Percentiles rank a stretch among this genome's conserved stretches.
Conservation (phyloP, 805 yeast species). For the Candida andamanensis region DNA sequence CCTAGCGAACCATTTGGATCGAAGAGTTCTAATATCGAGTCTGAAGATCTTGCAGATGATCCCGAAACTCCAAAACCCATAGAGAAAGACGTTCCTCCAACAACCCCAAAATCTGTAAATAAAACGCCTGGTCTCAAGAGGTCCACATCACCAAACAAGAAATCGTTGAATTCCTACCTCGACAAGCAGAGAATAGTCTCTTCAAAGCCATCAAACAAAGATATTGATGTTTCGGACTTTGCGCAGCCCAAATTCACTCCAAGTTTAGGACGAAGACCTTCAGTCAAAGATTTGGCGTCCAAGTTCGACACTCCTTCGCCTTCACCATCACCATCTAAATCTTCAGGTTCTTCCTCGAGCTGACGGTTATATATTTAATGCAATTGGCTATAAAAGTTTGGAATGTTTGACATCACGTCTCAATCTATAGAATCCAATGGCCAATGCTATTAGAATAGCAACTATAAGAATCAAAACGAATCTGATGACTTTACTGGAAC, state of each 20-base stretch:
- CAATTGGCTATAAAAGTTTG: constrained; percentile 40
- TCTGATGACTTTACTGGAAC: constrained; percentile 17
- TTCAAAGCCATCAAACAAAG: constrained; percentile 18
- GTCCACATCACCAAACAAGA: constrained; percentile 37
- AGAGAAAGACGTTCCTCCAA: constrained; percentile 5
- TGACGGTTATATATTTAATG: background rate
- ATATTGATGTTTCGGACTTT: constrained; percentile 19
- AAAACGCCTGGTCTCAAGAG: constrained; percentile 23
- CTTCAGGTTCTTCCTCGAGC: constrained; percentile 13
- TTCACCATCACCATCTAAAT: constrained; percentile 8
- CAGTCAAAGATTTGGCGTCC: constrained; percentile 29
- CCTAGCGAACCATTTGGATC: constrained; percentile 1
- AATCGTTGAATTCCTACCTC: constrained; percentile 19
- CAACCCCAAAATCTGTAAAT: constrained; percentile 13
- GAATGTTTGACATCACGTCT: constrained; percentile 62
- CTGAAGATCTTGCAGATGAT: constrained; percentile 1
- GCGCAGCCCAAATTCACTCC: constrained; percentile 25
- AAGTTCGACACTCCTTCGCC: constrained; percentile 19
- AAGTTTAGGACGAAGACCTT: constrained; percentile 23
- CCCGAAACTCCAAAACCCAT: constrained; percentile 9
- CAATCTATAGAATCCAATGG: constrained; percentile 46
- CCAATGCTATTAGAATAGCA: constrained; percentile 34
- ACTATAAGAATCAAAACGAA: constrained; percentile 41
- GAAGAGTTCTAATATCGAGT: constrained; percentile 1
- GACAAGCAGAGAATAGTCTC: constrained; percentile 16